Evolutionary conservation across 371 early-diverging fungal genomes (phyloP), one percentile per base, ranked within the genome.

Genomic region (Mucor piriformis): DNA sequence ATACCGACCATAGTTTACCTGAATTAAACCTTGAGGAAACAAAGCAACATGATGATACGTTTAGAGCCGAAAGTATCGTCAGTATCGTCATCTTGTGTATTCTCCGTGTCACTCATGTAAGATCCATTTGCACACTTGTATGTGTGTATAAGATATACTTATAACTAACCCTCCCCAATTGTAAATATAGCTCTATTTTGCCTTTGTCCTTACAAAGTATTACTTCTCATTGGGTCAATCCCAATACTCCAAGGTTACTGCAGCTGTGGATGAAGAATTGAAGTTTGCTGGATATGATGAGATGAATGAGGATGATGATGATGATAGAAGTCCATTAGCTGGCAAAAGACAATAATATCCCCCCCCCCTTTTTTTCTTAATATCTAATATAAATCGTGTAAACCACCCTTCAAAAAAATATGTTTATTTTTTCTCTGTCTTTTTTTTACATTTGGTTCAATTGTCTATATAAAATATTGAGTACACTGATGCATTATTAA

Each of bases 1-100:
- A 67, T 44, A 81, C 81, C 8, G 81, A 81, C 52, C 81, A 77
- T 42, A 72, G 72, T 57, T 50, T 74, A 23, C 73, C 73, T 11
- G 75, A 74, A 38, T 63, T 73, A 16, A 63, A 73, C 24, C 63
- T 67, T 0, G 53, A 54, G 16, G 60, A 63, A 24, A 69, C 73
- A 47, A 23, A 63, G 27, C 55, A 68, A 40, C 67, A 67, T 48
- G 65, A 72, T 23, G 50, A 50, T 33, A 38, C 53, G 1, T 69
- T 74, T 50, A 54, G 54, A 34, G 64, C 65, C 62, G 77, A 78
- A 51, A 66, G 73, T 40, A 65, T 67, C 42, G 75, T 81, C 40
- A 74, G 79, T 46, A 70, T 81, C 73, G 73, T 57, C 11, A 50
- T 72, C 11, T 50, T 79, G 6, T 59, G 61, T 38, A 33, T 61